Percentiles rank a stretch among this genome's conserved stretches.
Evolutionary conservation across 75 land plant genomes (phyloP).

Genomic region (Gnetum montanum): DNA sequence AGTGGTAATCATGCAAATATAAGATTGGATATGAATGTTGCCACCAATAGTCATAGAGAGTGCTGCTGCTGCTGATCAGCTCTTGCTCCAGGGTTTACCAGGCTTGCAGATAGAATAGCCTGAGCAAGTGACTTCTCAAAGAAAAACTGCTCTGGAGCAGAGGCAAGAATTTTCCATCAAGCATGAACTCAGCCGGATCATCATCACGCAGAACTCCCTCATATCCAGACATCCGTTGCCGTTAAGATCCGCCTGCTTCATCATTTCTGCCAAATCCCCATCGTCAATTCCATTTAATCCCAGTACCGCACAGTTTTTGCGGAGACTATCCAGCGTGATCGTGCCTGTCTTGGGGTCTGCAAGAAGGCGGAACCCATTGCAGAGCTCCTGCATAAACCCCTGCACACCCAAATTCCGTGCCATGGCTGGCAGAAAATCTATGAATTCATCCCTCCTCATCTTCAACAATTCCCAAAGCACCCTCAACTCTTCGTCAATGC

Average conservation of each 20-base stretch:
- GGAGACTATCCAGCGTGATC: conserved; percentile 54
- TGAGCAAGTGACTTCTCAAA: no score
- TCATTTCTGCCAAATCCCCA: conserved; percentile 57
- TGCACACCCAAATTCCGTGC: conserved; percentile 56
- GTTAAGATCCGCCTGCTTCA: conserved; percentile 49
- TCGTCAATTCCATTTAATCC: conserved; percentile 46
- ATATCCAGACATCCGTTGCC: conserved; percentile 60
- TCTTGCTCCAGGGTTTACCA: no score
- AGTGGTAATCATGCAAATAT: no score
- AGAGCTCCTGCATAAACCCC: conserved; percentile 55
- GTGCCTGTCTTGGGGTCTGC: conserved; percentile 33
- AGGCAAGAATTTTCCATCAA: no score
- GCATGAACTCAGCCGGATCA: conserved; percentile 64
- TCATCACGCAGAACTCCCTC: conserved; percentile 65
- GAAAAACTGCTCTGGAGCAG: no score
- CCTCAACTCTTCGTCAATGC: no score
- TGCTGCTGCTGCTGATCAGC: no score
- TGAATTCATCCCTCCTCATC: conserved; percentile 27
- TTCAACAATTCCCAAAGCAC: no score
- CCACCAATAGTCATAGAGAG: no score
- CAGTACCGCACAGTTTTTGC: conserved; percentile 28
- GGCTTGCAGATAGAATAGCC: no score
- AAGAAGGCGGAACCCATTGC: conserved; percentile 57
- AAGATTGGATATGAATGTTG: no score
- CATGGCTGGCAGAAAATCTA: conserved; percentile 66